phyloP scores from a whole-genome alignment of 345 rosid species.

The Eucalyptus marginata region DNA sequence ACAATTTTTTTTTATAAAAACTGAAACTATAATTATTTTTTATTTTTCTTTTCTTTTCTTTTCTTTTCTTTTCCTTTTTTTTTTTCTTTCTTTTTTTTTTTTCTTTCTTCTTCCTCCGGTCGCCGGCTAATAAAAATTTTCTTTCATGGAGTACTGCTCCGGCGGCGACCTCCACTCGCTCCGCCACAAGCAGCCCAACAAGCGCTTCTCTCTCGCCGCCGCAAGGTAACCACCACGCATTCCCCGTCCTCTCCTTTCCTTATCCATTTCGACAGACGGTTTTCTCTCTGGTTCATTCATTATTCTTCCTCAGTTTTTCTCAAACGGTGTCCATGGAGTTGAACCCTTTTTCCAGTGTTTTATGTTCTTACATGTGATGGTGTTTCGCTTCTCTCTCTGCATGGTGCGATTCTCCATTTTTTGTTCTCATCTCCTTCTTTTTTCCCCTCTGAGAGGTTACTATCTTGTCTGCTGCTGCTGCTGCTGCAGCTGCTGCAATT shows the following conservation, averaged over 20 bases:
- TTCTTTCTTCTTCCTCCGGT: too few species aligned
- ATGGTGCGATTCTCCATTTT: background rate
- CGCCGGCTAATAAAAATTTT: too few species aligned
- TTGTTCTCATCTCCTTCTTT: constrained; percentile 25
- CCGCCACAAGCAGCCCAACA: constrained; percentile 51
- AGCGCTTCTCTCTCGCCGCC: constrained; percentile 57
- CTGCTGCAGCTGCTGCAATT: background rate
- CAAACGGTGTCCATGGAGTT: background rate
- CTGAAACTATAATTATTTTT: too few species aligned
- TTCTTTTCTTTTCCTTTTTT: too few species aligned
- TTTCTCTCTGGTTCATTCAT: background rate
- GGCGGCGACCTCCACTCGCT: constrained; percentile 89
- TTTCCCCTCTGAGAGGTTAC: constrained; percentile 14
- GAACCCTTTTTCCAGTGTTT: background rate
- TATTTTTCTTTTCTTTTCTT: too few species aligned
- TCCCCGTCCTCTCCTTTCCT: background rate
- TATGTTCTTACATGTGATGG: background rate
- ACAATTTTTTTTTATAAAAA: too few species aligned
- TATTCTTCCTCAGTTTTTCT: background rate
- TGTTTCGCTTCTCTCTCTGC: background rate
- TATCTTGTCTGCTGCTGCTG: constrained; percentile 25
- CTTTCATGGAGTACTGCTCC: constrained; percentile 93
- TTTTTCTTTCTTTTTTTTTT: too few species aligned
- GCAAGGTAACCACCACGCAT: constrained; percentile 34
- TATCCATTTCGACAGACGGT: background rate